Conservation (phyloP, 805 yeast species). For the Sugiyamaella marilandica region DNA sequence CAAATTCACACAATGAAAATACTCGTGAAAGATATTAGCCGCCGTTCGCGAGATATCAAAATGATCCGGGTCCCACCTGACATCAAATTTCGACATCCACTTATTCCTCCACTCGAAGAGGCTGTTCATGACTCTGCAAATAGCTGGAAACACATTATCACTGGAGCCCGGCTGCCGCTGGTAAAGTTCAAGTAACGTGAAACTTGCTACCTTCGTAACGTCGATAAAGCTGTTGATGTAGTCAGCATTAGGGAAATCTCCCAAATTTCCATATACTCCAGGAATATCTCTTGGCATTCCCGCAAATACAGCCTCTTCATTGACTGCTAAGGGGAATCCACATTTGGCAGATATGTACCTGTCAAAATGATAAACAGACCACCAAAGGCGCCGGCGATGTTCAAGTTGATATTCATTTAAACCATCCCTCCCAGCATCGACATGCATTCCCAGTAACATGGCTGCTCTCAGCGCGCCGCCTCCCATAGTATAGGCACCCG, state of each 20-base stretch:
- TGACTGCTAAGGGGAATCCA: constrained; percentile 22
- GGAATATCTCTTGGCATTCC: constrained; percentile 16
- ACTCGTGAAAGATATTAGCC: constrained; percentile 22
- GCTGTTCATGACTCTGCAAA: constrained; percentile 15
- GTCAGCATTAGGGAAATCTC: constrained; percentile 19
- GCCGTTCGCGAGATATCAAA: constrained; percentile 17
- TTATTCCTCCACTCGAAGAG: constrained; percentile 21
- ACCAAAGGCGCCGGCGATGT: constrained; percentile 24
- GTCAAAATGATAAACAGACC: constrained; percentile 24
- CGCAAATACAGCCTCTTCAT: constrained; percentile 19
- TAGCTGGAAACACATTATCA: constrained; percentile 16
- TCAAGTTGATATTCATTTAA: constrained; percentile 17
- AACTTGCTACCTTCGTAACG: constrained; percentile 18
- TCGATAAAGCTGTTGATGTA: constrained; percentile 22
- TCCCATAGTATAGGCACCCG: constrained; percentile 16
- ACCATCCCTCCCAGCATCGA: constrained; percentile 15
- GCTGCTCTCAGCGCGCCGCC: constrained; percentile 22
- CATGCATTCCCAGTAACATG: constrained; percentile 22
- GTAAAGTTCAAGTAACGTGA: constrained; percentile 18
- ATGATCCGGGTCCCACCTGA: constrained; percentile 13
- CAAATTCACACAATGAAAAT: constrained; percentile 23
- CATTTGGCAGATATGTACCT: constrained; percentile 22
- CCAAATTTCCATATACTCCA: background rate
- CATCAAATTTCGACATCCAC: constrained; percentile 14
- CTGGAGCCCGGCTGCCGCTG: constrained; percentile 14